Base-by-base conservation (phyloP, 441 rosid genomes). In the Gossypium gossypioides region DNA sequence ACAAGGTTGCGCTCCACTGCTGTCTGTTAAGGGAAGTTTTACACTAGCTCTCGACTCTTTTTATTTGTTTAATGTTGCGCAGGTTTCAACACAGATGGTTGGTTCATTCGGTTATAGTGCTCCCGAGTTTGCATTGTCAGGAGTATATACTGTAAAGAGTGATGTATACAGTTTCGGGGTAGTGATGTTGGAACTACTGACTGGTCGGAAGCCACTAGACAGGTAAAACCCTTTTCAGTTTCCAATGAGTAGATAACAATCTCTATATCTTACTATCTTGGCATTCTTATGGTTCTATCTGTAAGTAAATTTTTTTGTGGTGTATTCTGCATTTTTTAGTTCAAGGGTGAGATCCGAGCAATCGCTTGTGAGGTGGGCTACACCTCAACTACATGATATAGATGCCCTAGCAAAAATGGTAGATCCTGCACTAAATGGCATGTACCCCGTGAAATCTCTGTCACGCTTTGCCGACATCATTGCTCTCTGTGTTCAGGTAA, bases 91-190 rank as follows among this genome's bases (percentile, higher is more conserved):
- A 2, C 94, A 90, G 82, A 79, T 94, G 91, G 88, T 92, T 74
- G 99, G 96, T 65, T 88, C 97, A 54, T 94, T 92, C 73, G 97
- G 99, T 76, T 94, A 94, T 71, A 92, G 99, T 44, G 96, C 99
- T 54, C 99, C 99, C 4, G 99, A 94, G 83, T 94, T 92, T 81
- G 96, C 91, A 32, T 79, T 94, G 82, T 94, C 99, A 0, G 97
- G 97, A 75, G 78, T 92, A 40, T 94, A 94, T 70, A 94, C 97
- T 0, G 96, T 88, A 16, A 89, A 90, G 81, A 92, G 97, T 71
- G 99, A 94, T 61, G 99, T 94, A 2, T 94, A 94, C 85, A 94
- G 97, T 73, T 94, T 94, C 57, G 97, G 99, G 55, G 97, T 94
- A 59, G 99, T 90, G 64, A 92, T 92, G 99, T 82, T 94, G 78